Evolutionary conservation across 176 grass and related monocot genomes (phyloP), one percentile per base, ranked within the genome.

Genomic region (Zea luxurians): DNA sequence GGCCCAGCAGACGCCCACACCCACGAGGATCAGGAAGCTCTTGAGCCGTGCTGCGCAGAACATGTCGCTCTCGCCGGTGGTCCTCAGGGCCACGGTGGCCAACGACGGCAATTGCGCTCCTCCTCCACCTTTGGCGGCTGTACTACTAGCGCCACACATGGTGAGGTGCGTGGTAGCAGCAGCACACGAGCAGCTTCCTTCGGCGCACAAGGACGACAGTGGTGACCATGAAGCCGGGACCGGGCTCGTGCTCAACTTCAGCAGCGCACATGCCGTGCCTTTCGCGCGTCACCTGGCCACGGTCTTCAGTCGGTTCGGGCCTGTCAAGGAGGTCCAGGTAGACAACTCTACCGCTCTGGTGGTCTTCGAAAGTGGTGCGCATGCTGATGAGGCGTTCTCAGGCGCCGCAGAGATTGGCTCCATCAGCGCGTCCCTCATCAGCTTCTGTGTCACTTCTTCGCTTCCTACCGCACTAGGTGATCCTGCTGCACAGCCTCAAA

Each of bases 1-100:
- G n/a, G n/a, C 64, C 41, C 75, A 66, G 12, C 44, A 61, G 66
- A 90, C 50, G 76, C 70, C 54, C 53, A 82, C 84, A 4, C n/a
- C n/a, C n/a, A n/a, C n/a, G n/a, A 87, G 64, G 70, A 75, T 93
- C 18, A 84, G 90, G 8, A 78, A 85, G 43, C 84, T 82, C 76
- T 83, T 92, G 82, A 61, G 53, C 75, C 80, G 47, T n/a, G 82
- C 4, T n/a, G n/a, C n/a, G n/a, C n/a, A n/a, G n/a, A n/a, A n/a
- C n/a, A n/a, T n/a, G n/a, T n/a, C n/a, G n/a, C n/a, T n/a, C n/a
- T n/a, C n/a, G n/a, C n/a, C n/a, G n/a, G n/a, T n/a, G n/a, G n/a
- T n/a, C n/a, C n/a, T n/a, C n/a, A n/a, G n/a, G n/a, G n/a, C n/a
- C n/a, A n/a, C n/a, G n/a, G n/a, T n/a, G n/a, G n/a, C n/a, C n/a